Conservation (phyloP, 1,284 basidiomycete species). For the Fomitiporia mediterranea region DNA sequence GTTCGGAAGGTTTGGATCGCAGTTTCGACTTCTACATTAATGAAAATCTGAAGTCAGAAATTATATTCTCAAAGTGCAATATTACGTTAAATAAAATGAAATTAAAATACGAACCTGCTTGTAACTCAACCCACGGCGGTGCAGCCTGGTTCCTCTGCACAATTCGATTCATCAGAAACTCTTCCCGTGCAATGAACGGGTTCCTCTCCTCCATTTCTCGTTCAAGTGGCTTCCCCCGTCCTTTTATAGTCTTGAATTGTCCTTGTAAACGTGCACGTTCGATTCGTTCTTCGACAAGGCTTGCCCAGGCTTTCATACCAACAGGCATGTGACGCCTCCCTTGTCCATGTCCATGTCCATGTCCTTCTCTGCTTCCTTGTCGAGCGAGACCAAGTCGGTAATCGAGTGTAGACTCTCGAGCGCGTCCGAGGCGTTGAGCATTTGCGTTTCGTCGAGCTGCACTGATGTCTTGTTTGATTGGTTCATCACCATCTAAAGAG, state of each 20-base stretch:
- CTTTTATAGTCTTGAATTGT: slow-evolving; percentile 67
- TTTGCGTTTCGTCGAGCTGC: slow-evolving; percentile 47
- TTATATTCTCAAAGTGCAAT: no score
- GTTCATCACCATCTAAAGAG: slow-evolving; percentile 42
- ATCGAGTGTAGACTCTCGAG: slow-evolving; percentile 71
- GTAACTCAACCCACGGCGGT: slow-evolving; percentile 90
- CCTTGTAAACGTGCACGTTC: slow-evolving; percentile 71
- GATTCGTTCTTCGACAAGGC: slow-evolving; percentile 75
- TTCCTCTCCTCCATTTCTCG: slow-evolving; percentile 65
- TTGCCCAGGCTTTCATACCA: slow-evolving; percentile 71
- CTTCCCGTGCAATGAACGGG: slow-evolving; percentile 74
- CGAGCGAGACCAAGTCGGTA: slow-evolving; percentile 53
- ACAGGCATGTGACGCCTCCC: slow-evolving; percentile 46
- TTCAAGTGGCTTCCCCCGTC: slow-evolving; percentile 68
- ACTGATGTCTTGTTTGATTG: slow-evolving; percentile 49
- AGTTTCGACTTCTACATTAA: slow-evolving; percentile 48
- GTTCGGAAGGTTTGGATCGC: slow-evolving; percentile 60
- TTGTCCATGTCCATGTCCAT: slow-evolving; percentile 31
- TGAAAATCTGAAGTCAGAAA: not conserved
- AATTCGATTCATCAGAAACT: slow-evolving; percentile 87
- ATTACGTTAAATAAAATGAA: no score
- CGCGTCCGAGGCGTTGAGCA: slow-evolving; percentile 55
- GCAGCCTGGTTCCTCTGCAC: slow-evolving; percentile 80
- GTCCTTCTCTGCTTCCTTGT: not conserved
- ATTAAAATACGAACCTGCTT: slow-evolving; percentile 56